These are phyloP conservation scores for Dactylellina cionopaga DNA, from an alignment of 2,329 filamentous ascomycete genomes.

Conservation along the genomic window DNA sequence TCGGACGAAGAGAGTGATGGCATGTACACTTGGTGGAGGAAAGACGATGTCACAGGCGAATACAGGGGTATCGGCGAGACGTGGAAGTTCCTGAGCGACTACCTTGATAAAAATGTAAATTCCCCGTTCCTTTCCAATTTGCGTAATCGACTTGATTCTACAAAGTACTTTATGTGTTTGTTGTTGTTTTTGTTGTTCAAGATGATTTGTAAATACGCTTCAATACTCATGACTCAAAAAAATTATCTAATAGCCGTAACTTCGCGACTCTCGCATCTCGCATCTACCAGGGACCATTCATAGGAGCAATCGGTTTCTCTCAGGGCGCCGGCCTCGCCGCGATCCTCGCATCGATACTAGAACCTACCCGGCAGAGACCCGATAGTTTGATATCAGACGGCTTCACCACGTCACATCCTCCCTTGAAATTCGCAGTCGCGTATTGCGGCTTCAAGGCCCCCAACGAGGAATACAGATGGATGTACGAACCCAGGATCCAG, in stretches of 20 bases:
- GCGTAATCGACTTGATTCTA: not conserved
- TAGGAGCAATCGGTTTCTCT: constrained; percentile 70
- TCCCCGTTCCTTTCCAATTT: not conserved
- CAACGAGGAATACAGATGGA: constrained; percentile 67
- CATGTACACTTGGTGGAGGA: constrained; percentile 71
- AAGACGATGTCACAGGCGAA: constrained; percentile 59
- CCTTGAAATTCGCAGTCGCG: constrained; percentile 70
- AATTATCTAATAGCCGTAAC: constrained; percentile 38
- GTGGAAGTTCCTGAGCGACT: constrained; percentile 54
- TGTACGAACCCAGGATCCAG: constrained; percentile 69
- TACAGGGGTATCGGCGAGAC: constrained; percentile 54
- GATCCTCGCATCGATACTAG: constrained; percentile 70
- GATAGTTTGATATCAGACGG: not conserved
- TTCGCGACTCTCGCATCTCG: not conserved
- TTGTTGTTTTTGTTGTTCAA: not conserved
- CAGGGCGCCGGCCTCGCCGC: constrained; percentile 70
- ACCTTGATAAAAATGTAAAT: constrained; percentile 53
- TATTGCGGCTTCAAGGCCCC: constrained; percentile 72
- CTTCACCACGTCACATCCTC: constrained; percentile 64
- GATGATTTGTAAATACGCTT: too few relatives aligned
- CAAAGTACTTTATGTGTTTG: not conserved
- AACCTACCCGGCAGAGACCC: constrained; percentile 60
- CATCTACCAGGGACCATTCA: constrained; percentile 67
- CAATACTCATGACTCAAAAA: not conserved
- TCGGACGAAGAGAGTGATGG: constrained; percentile 65